These are phyloP conservation scores for Otatea glauca DNA, from an alignment of 176 grass and related monocot genomes.

Conservation along the genomic window DNA sequence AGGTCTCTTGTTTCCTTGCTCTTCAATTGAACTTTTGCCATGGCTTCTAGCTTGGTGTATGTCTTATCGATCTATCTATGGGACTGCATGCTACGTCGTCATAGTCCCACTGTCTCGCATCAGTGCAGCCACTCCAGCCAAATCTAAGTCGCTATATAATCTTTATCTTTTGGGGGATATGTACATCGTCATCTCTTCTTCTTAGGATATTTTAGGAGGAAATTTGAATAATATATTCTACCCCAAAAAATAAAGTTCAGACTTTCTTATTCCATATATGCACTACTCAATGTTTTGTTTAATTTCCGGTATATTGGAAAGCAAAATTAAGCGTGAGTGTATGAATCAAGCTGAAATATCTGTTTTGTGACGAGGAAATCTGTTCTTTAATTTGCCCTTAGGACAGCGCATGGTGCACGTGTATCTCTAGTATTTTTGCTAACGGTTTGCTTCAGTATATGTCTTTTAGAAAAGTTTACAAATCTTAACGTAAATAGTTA, in stretches of 20 bases:
- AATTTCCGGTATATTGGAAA: not conserved
- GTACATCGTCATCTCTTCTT: not conserved
- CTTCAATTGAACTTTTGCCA: conserved; percentile 4
- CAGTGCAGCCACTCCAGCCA: too few relatives aligned
- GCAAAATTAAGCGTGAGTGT: too few relatives aligned
- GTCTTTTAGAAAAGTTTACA: too few relatives aligned
- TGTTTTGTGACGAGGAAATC: too few relatives aligned
- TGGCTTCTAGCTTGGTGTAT: not conserved
- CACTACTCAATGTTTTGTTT: not conserved
- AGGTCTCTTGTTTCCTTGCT: conserved; percentile 40
- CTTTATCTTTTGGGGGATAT: not conserved
- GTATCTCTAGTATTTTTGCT: too few relatives aligned
- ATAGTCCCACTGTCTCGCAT: conserved; percentile 9
- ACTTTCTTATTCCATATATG: not conserved
- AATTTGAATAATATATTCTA: not conserved
- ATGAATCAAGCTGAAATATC: too few relatives aligned
- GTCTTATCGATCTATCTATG: not conserved
- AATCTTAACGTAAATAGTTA: too few relatives aligned
- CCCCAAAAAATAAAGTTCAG: not conserved
- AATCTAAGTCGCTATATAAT: not conserved
- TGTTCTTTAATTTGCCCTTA: too few relatives aligned
- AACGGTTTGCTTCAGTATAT: too few relatives aligned
- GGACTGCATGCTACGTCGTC: not conserved
- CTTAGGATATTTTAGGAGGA: not conserved
- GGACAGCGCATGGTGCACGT: too few relatives aligned